These are phyloP conservation scores for Noccaea bulbosa DNA, from an alignment of 345 rosid genomes.

Conservation along the genomic window DNA sequence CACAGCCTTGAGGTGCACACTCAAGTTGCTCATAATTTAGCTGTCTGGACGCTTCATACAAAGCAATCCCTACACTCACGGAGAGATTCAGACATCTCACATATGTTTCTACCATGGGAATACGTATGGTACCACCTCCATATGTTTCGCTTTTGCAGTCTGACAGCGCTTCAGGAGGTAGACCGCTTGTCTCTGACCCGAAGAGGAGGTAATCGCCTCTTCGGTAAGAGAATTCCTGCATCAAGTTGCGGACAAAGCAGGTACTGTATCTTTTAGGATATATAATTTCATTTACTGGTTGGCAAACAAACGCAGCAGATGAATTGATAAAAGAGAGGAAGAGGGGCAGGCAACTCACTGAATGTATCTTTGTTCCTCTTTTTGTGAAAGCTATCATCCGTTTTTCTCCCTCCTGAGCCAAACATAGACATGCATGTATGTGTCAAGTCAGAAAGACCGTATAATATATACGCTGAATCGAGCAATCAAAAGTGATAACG, in stretches of 20 bases:
- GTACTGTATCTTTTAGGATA: neutral
- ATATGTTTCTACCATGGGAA: constrained; percentile 92
- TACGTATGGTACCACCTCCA: constrained; percentile 80
- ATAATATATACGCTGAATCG: constrained; percentile 7
- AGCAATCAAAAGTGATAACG: neutral
- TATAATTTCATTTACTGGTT: neutral
- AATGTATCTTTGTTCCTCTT: constrained; percentile 75
- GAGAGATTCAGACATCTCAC: constrained; percentile 93
- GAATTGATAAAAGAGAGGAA: constrained; percentile 7
- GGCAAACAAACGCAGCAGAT: constrained; percentile 3
- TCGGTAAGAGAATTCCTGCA: constrained; percentile 79
- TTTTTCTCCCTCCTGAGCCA: constrained; percentile 75
- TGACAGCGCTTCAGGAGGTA: constrained; percentile 74
- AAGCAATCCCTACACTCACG: constrained; percentile 87
- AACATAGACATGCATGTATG: constrained; percentile 21
- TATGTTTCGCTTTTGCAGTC: constrained; percentile 64
- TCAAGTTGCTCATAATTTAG: constrained; percentile 75
- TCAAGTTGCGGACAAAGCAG: constrained; percentile 4
- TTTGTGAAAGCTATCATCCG: constrained; percentile 90
- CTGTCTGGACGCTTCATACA: constrained; percentile 93
- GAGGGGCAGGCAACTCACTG: constrained; percentile 56
- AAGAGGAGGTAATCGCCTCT: constrained; percentile 87
- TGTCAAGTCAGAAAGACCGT: constrained; percentile 1
- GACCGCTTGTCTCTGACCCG: constrained; percentile 88
- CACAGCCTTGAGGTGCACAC: constrained; percentile 44